Base-by-base conservation (phyloP, 257 asterid species). In the Penstemon newberryi region DNA sequence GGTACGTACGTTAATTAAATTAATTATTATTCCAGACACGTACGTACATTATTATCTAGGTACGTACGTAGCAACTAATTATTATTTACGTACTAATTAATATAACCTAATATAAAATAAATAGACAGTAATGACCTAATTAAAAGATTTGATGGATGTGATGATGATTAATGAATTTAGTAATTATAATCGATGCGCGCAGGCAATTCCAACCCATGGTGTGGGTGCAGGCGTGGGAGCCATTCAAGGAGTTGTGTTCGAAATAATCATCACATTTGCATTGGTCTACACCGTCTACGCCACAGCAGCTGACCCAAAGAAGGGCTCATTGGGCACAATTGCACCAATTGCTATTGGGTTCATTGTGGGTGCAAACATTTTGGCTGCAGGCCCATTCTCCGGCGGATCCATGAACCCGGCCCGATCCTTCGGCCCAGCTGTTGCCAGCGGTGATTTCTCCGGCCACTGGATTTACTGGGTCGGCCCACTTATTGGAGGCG, bases 331-430 rank as follows among this genome's bases (percentile, higher is more conserved):
- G 74, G 88, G 86, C 65, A 78, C 76, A 8, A 78, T 83, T 42
- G 89, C 89, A 0, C 89, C 89, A 63, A 78, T 83, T 5, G 89
- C 89, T 13, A 83, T 83, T 33, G 89, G 89, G 2, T 78, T 83
- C 83, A 71, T 83, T 60, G 89, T 83, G 6, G 89, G 89, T 8
- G 89, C 89, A 57, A 83, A 83, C 74, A 83, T 83, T 55, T 75
- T 83, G 71, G 88, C 85, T 13, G 84, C 84, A 11, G 88, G 85
- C 33, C 88, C 88, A 41, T 83, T 83, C 70, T 83, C 88, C 1
- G 85, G 88, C 0, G 88, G 88, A 1, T 83, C 88, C n/a, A 83
- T 83, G 88, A 83, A 83, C 83, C 87, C 88, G 0, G 87, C 87
- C 64, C 83, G 85, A 2, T 80, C 85, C 3, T 80, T 78, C 40